Conservation (phyloP, 208 protist species). For the Trypanosoma conorhini region DNA sequence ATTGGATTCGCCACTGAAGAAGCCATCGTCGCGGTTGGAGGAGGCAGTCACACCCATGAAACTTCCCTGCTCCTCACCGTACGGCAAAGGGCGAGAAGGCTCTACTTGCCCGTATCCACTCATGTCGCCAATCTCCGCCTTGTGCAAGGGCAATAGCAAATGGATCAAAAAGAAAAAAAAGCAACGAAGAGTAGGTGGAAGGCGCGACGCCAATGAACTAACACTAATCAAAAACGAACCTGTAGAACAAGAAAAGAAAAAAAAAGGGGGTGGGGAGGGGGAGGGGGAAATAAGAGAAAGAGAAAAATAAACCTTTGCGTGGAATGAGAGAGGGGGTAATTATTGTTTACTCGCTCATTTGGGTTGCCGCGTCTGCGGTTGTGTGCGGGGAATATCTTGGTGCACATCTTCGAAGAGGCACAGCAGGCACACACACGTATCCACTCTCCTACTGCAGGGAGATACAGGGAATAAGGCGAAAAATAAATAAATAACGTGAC, state of each 20-base stretch:
- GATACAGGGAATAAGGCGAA: background rate
- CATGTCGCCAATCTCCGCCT: background rate
- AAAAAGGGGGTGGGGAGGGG: too few species aligned
- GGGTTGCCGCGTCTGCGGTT: background rate
- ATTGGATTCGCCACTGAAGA: conserved; percentile 82
- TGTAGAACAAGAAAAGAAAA: too few species aligned
- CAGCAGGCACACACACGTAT: too few species aligned
- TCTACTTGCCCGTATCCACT: background rate
- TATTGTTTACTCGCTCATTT: background rate
- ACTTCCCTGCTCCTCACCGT: conserved; percentile 68
- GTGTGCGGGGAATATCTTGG: too few species aligned
- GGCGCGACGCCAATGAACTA: too few species aligned
- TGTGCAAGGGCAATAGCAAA: background rate
- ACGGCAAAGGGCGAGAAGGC: conserved; percentile 30
- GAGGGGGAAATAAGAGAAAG: too few species aligned
- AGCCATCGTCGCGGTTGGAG: conserved; percentile 80
- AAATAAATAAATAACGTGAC: conserved; percentile 22
- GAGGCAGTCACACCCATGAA: conserved; percentile 62
- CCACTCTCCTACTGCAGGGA: background rate
- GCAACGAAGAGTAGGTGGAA: too few species aligned
- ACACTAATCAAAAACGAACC: too few species aligned
- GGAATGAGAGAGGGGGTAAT: too few species aligned
- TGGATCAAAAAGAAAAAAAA: background rate
- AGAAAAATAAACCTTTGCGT: too few species aligned
- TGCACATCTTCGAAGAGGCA: too few species aligned